phyloP scores from a whole-genome alignment of 2,329 filamentous ascomycete species.

The Spiromastix sp. region DNA sequence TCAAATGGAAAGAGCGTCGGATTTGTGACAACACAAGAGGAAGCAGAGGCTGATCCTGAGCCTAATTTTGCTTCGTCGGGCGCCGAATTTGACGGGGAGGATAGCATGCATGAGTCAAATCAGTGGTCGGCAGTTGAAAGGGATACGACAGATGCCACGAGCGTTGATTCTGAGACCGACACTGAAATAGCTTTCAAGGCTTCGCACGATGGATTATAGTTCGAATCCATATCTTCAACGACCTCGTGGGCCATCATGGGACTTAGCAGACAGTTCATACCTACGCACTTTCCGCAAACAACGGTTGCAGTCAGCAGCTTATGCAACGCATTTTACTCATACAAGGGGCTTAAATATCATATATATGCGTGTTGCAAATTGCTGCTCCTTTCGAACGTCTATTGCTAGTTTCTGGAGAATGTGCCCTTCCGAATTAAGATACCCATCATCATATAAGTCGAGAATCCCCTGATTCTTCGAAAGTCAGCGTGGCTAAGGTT shows the following conservation, averaged over 20 bases:
- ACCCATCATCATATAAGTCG: too few relatives aligned
- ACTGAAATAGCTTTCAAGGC: neutral
- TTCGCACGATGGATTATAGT: neutral
- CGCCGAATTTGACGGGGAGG: conserved; percentile 22
- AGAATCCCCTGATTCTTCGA: too few relatives aligned
- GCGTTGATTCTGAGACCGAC: conserved; percentile 7
- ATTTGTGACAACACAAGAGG: conserved; percentile 22
- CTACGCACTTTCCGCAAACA: too few relatives aligned
- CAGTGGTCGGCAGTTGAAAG: conserved; percentile 28
- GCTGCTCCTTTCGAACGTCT: too few relatives aligned
- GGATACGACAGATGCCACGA: conserved; percentile 16
- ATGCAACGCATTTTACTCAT: too few relatives aligned
- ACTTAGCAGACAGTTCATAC: too few relatives aligned
- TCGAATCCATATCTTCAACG: neutral
- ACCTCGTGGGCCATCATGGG: neutral
- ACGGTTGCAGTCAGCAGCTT: too few relatives aligned
- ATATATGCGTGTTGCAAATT: too few relatives aligned
- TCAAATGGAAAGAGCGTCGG: conserved; percentile 32
- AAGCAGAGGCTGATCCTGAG: conserved; percentile 11
- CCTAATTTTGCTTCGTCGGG: conserved; percentile 12
- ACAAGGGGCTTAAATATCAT: too few relatives aligned
- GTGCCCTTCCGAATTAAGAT: too few relatives aligned
- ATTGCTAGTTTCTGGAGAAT: too few relatives aligned
- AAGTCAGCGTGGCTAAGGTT: too few relatives aligned
- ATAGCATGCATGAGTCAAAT: conserved; percentile 25